These are phyloP conservation scores for Dissophora ornata DNA, from an alignment of 192 early-diverging fungal species.

Conservation along the genomic window DNA sequence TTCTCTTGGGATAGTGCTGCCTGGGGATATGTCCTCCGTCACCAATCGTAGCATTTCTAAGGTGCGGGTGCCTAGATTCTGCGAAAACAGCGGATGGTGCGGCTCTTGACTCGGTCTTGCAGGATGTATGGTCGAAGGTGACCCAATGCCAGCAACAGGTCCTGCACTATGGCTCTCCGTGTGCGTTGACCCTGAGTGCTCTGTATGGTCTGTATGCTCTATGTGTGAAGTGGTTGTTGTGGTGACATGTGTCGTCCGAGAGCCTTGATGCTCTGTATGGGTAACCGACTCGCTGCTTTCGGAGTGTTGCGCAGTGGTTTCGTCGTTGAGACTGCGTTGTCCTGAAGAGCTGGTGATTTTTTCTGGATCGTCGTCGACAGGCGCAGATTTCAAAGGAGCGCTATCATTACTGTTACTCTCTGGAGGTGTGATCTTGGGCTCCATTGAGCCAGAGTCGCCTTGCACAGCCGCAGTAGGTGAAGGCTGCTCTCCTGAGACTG, in stretches of 20 bases:
- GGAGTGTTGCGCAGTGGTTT: neutral
- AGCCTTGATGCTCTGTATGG: neutral
- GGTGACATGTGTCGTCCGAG: neutral
- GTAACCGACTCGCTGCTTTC: neutral
- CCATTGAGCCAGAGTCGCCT: neutral
- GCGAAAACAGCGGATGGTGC: conserved; percentile 31
- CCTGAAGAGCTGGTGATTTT: no score
- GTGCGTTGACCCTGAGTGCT: neutral
- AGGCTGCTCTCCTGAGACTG: conserved; percentile 1
- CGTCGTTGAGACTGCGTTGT: no score
- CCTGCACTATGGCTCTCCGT: neutral
- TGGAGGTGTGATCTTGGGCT: neutral
- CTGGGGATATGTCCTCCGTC: conserved; percentile 16
- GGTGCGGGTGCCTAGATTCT: conserved; percentile 17
- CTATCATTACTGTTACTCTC: neutral
- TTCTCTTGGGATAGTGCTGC: conserved; percentile 26
- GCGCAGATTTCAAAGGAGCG: conserved; percentile 10
- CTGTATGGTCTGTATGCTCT: neutral
- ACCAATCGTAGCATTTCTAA: conserved; percentile 33
- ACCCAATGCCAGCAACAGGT: no score
- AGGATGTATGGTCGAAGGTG: neutral
- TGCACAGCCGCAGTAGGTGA: neutral
- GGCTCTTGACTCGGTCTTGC: neutral
- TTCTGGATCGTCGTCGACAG: neutral
- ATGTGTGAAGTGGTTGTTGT: neutral